phyloP scores from a whole-genome alignment of 140 eudicot genomes.

The Flaveria floridana region DNA sequence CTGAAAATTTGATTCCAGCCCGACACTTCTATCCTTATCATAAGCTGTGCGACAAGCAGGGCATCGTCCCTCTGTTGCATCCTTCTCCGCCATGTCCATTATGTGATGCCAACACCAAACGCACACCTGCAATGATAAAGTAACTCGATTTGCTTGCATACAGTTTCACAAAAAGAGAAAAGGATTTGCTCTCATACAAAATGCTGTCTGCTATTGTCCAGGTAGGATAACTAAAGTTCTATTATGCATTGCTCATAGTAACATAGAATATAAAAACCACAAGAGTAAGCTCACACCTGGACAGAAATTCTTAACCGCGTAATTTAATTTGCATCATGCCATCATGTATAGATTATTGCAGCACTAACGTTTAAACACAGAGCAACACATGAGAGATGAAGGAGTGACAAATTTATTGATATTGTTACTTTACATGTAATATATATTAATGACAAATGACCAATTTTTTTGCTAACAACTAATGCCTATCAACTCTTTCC shows the following conservation, averaged over 20 bases:
- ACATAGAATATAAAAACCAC: not conserved
- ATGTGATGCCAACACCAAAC: conserved; percentile 99
- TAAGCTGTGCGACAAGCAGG: conserved; percentile 91
- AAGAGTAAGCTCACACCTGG: not conserved
- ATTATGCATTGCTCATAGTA: not conserved
- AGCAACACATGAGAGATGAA: not conserved
- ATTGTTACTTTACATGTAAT: not conserved
- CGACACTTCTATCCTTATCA: conserved; percentile 77
- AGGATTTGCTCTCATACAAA: conserved; percentile 1
- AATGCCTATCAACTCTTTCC: not conserved
- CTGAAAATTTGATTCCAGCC: conserved; percentile 67
- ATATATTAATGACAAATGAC: not conserved
- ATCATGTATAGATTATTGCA: conserved; percentile 16
- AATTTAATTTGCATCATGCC: not conserved
- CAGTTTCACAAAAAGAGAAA: not conserved
- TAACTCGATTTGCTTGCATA: not conserved
- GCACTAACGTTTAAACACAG: not conserved
- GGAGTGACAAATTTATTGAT: not conserved
- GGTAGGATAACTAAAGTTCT: not conserved
- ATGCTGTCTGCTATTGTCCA: not conserved
- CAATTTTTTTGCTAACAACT: not conserved
- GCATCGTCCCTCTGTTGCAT: conserved; percentile 83
- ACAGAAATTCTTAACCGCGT: not conserved
- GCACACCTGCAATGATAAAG: conserved; percentile 54
- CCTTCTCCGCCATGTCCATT: conserved; percentile 97